A percentile compares a stretch with the other conserved stretches of the same genome.
These are phyloP conservation scores for Alternaria sp. DNA, from an alignment of 2,329 filamentous ascomycete genomes.

Conservation along the genomic window DNA sequence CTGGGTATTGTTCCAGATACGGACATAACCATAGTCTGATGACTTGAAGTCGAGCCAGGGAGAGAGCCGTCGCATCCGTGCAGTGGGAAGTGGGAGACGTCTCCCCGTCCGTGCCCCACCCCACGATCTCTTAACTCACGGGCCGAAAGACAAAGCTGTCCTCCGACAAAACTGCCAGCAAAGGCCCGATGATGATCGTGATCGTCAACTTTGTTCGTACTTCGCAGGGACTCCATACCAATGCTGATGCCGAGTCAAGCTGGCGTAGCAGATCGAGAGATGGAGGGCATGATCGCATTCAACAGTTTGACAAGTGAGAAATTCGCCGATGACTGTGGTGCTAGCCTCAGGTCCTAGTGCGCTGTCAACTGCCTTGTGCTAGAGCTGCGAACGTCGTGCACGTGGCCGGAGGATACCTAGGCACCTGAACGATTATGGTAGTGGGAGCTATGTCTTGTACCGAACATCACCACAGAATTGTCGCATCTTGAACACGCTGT, in stretches of 20 bases:
- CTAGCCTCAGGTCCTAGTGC: not conserved
- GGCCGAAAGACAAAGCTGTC: slow-evolving; percentile 13
- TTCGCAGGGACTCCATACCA: slow-evolving; percentile 6
- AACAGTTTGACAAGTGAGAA: not conserved
- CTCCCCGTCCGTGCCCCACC: slow-evolving; percentile 14
- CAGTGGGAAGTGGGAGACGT: not conserved
- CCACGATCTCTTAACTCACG: slow-evolving; percentile 13
- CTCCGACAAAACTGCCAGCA: slow-evolving; percentile 13
- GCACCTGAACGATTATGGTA: not conserved
- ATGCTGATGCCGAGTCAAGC: not conserved
- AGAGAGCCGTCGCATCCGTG: slow-evolving; percentile 22
- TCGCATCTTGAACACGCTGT: not conserved
- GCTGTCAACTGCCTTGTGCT: not conserved
- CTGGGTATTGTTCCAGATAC: not conserved
- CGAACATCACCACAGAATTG: not conserved
- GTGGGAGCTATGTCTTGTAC: not conserved
- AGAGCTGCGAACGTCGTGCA: slow-evolving; percentile 3
- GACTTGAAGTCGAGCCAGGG: slow-evolving; percentile 8
- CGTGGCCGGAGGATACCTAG: not conserved
- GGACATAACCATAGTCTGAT: slow-evolving; percentile 2
- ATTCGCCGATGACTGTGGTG: not conserved
- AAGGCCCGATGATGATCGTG: slow-evolving; percentile 17
- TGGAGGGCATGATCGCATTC: not conserved
- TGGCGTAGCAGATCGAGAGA: not conserved
- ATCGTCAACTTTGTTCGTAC: slow-evolving; percentile 25